phyloP scores from a whole-genome alignment of 2,329 filamentous ascomycete species.

The Dactylellina drechsleri region DNA sequence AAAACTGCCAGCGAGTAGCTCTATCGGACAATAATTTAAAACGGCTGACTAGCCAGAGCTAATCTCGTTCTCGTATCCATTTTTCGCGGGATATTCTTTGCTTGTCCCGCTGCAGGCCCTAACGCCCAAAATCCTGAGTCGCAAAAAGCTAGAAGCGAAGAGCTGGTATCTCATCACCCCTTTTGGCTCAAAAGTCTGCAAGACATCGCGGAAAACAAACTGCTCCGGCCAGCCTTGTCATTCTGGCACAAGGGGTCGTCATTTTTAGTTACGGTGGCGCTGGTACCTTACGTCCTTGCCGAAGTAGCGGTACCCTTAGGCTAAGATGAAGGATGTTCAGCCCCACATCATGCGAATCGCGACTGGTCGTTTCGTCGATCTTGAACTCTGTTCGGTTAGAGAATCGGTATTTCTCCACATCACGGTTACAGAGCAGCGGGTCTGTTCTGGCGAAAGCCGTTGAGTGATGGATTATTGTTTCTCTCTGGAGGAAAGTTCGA shows the following conservation, averaged over 20 bases:
- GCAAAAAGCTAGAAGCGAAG: neutral
- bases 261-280: constrained; percentile 20
- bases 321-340: constrained; percentile 11
- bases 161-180: neutral
- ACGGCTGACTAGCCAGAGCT: neutral
- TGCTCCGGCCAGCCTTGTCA: neutral
- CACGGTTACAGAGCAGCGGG: constrained; percentile 29
- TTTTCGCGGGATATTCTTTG: too few relatives aligned
- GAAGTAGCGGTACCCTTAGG: too few relatives aligned
- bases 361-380: constrained; percentile 31
- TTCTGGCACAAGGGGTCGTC: constrained; percentile 9
- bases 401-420: constrained; percentile 26
- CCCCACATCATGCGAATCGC: constrained; percentile 44
- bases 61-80: neutral
- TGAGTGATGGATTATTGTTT: constrained; percentile 20
- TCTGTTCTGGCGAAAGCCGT: constrained; percentile 1
- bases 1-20: constrained; percentile 17
- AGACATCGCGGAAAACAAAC: neutral
- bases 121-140: neutral
- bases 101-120: neutral
- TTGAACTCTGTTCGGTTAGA: constrained; percentile 24
- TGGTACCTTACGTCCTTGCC: constrained; percentile 28
- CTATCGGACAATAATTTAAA: constrained; percentile 40
- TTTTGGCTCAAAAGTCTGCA: neutral
- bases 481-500: neutral